Percentiles rank a stretch among this genome's conserved stretches.
Evolutionary conservation across 2,329 filamentous ascomycete genomes (phyloP).

Genomic region (Alternaria infectoria): DNA sequence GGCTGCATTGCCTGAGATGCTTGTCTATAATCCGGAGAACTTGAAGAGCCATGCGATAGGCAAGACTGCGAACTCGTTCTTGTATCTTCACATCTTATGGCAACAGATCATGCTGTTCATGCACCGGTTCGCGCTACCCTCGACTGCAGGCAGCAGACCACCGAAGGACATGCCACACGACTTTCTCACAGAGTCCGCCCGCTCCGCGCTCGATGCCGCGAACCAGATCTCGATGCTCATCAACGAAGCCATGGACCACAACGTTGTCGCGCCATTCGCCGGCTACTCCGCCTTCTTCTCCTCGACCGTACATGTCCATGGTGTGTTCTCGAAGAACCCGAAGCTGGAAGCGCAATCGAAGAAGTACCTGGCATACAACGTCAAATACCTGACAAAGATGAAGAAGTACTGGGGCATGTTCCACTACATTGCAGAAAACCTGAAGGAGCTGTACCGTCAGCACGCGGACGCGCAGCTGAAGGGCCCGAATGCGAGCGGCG

Average conservation of each 20-base stretch:
- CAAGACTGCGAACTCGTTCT: conserved; percentile 85
- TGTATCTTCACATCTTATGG: conserved; percentile 88
- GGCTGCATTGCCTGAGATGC: conserved; percentile 68
- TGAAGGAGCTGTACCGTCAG: conserved; percentile 84
- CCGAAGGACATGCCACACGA: conserved; percentile 75
- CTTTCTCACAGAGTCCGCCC: conserved; percentile 77
- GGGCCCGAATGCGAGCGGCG: conserved; percentile 57
- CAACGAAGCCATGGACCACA: conserved; percentile 78
- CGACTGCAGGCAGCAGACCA: conserved; percentile 67
- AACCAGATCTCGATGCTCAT: conserved; percentile 86
- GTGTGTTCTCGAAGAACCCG: conserved; percentile 85
- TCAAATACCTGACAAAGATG: conserved; percentile 91
- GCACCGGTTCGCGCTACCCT: conserved; percentile 82
- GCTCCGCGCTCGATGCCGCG: conserved; percentile 80
- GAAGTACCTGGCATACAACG: conserved; percentile 82
- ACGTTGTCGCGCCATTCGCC: conserved; percentile 87
- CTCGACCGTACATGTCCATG: conserved; percentile 91
- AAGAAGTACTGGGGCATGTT: conserved; percentile 99
- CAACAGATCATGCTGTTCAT: conserved; percentile 91
- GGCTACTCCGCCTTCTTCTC: conserved; percentile 95
- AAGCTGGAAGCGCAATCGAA: conserved; percentile 79
- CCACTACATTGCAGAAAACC: conserved; percentile 91
- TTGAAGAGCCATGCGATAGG: conserved; percentile 83
- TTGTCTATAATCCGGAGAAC: conserved; percentile 83
- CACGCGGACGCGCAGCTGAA: conserved; percentile 81